Conservation (phyloP, 176 grass and related monocot species). For the Raddia distichophylla region DNA sequence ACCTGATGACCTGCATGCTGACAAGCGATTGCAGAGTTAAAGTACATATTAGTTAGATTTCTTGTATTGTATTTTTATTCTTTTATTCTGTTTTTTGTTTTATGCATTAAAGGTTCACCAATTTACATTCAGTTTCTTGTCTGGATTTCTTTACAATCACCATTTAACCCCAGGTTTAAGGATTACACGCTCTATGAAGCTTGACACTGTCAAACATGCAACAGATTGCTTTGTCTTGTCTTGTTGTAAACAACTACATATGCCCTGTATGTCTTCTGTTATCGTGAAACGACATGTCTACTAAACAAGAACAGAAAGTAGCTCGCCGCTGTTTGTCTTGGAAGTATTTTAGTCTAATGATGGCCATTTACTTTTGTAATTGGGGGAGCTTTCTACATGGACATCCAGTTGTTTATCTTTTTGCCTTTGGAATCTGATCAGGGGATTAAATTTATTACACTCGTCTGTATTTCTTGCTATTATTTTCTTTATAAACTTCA, state of each 20-base stretch:
- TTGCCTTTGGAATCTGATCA: constrained; percentile 6
- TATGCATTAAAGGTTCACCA: constrained; percentile 24
- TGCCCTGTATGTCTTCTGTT: neutral
- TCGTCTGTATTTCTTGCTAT: constrained; percentile 2
- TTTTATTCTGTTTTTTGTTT: neutral
- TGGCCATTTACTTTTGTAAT: neutral
- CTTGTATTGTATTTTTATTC: neutral
- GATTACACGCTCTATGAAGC: constrained; percentile 5
- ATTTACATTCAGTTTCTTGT: neutral
- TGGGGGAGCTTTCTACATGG: neutral
- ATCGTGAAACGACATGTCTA: neutral
- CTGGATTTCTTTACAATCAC: neutral
- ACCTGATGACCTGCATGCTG: constrained; percentile 4
- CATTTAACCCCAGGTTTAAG: neutral
- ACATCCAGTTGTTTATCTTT: constrained; percentile 10
- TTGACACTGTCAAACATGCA: neutral
- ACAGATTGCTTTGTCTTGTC: neutral
- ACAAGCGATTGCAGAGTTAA: constrained; percentile 11
- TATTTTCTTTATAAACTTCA: constrained; percentile 4
- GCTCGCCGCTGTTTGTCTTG: neutral
- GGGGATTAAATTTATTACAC: constrained; percentile 19
- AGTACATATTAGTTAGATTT: neutral
- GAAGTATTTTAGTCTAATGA: constrained; percentile 22
- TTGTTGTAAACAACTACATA: neutral
- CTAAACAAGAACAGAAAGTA: neutral